Conservation (phyloP, 1,284 basidiomycete species). For the Irpex rosettiformis region DNA sequence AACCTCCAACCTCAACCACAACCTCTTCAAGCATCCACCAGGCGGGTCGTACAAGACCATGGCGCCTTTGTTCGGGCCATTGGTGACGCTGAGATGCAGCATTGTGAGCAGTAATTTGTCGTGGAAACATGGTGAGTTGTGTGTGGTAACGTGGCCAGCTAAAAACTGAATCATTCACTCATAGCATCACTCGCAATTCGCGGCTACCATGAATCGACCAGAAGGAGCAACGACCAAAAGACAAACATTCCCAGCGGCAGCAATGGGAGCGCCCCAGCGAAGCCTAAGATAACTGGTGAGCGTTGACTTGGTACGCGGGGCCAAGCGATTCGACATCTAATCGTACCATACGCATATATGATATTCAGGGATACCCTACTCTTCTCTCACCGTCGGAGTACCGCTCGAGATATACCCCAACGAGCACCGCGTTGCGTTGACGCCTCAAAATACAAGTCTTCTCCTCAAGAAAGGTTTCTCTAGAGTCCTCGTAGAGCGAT, state of each 20-base stretch:
- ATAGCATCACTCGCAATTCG: slow-evolving; percentile 25
- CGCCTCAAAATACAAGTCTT: slow-evolving; percentile 70
- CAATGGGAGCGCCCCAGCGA: slow-evolving; percentile 14
- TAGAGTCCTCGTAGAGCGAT: slow-evolving; percentile 66
- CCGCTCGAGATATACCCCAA: slow-evolving; percentile 72
- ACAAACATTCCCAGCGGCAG: slow-evolving; percentile 13
- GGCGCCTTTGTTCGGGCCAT: slow-evolving; percentile 4
- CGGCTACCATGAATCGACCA: slow-evolving; percentile 21
- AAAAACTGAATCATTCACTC: background rate
- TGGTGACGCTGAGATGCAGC: slow-evolving; percentile 5
- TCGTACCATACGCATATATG: too few species aligned
- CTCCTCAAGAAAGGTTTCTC: slow-evolving; percentile 80
- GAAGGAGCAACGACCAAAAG: slow-evolving; percentile 21
- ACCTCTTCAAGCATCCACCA: background rate
- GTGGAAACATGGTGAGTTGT: slow-evolving; percentile 10
- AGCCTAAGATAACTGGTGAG: slow-evolving; percentile 23
- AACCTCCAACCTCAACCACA: background rate
- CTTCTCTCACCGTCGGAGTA: slow-evolving; percentile 71
- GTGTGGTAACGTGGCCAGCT: background rate
- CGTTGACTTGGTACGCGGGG: background rate
- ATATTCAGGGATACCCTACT: slow-evolving; percentile 59
- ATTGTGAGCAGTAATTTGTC: background rate
- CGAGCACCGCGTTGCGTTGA: slow-evolving; percentile 77
- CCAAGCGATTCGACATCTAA: background rate
- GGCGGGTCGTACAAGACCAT: background rate